Percentiles rank a stretch among this genome's conserved stretches.
Conservation (phyloP, 345 rosid species). For the Abelmoschus esculentus region DNA sequence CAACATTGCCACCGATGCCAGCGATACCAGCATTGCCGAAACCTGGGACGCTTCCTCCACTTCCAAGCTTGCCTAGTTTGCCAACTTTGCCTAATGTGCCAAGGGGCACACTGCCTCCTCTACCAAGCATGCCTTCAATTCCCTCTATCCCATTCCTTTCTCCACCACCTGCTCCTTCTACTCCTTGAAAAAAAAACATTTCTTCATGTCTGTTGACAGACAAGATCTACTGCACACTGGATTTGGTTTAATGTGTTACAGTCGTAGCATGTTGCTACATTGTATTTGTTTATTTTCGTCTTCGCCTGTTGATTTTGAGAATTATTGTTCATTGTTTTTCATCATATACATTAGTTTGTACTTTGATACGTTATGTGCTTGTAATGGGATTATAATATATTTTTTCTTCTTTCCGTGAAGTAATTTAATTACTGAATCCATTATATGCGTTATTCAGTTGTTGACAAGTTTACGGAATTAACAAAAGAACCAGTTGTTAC, state of each 20-base stretch:
- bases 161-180: conserved; percentile 21
- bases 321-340: neutral
- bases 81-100: conserved; percentile 1
- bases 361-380: too few relatives aligned
- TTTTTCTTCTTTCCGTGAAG: neutral
- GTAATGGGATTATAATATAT: too few relatives aligned
- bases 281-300: neutral
- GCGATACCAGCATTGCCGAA: neutral
- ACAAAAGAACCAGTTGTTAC: too few relatives aligned
- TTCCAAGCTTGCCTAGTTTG: conserved; percentile 16
- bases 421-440: neutral
- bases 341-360: neutral
- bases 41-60: conserved; percentile 11
- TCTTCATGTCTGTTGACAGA: neutral
- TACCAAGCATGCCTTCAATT: conserved; percentile 24
- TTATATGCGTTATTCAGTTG: neutral
- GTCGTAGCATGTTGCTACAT: neutral
- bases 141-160: conserved; percentile 33
- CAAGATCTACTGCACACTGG: neutral
- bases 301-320: neutral
- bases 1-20: neutral
- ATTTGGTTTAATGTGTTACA: neutral
- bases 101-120: conserved; percentile 10
- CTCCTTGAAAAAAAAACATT: conserved; percentile 7
- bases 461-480: too few relatives aligned